A percentile compares a stretch with the other conserved stretches of the same genome.
Evolutionary conservation across 208 protist genomes (phyloP).

Genomic region (Leishmania guyanensis): DNA sequence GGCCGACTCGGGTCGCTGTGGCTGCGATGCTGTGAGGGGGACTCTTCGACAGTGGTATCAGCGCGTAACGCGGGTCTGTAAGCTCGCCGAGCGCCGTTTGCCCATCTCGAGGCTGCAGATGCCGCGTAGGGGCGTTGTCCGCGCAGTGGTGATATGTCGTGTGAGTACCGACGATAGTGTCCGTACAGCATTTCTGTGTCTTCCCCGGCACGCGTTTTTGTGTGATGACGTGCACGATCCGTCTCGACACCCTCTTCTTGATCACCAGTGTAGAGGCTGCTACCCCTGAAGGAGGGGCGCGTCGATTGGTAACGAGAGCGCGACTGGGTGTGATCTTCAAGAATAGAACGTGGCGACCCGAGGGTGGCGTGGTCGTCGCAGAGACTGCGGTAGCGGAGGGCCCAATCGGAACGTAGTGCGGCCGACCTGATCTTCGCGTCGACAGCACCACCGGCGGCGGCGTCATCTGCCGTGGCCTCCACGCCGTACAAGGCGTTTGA

Average conservation of each 20-base stretch:
- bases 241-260: background rate
- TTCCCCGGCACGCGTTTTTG: background rate
- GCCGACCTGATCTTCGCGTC: background rate
- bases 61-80: background rate
- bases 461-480: background rate
- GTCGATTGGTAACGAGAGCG: background rate
- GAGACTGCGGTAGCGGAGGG: background rate
- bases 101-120: conserved; percentile 3
- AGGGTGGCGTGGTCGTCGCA: background rate
- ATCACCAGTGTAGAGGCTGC: conserved; percentile 1
- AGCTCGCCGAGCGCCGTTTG: background rate
- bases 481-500: background rate
- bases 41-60: background rate
- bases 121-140: background rate
- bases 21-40: background rate
- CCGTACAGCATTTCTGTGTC: background rate
- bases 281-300: background rate
- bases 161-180: background rate
- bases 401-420: background rate
- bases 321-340: background rate
- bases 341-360: background rate
- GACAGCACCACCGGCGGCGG: background rate
- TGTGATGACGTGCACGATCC: background rate
- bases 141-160: background rate
- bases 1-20: conserved; percentile 15